Evolutionary conservation across 345 rosid genomes (phyloP).

Genomic region (Melaleuca alternifolia): DNA sequence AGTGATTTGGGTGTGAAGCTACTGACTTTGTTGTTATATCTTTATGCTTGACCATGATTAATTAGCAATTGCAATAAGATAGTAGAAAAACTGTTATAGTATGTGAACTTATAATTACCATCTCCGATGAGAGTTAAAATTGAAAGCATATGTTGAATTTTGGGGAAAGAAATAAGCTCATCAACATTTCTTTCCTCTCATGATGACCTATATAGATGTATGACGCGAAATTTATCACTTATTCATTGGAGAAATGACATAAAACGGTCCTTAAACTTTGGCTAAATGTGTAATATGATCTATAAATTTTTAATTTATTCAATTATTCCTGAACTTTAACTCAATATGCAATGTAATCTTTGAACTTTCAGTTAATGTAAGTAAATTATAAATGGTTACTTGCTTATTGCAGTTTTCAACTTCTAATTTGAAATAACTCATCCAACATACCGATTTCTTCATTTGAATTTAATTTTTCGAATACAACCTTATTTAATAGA

Average conservation of each 20-base stretch:
- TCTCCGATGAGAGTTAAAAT: not conserved
- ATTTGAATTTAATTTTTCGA: not conserved
- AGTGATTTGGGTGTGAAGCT: not conserved
- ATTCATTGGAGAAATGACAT: not conserved
- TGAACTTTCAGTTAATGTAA: not conserved
- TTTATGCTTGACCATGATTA: not conserved
- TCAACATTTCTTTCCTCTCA: not conserved
- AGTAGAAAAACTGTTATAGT: not conserved
- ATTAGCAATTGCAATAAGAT: not conserved
- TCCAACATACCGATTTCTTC: not conserved
- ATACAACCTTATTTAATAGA: not conserved
- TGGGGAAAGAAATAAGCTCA: not conserved
- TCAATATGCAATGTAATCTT: too few species aligned
- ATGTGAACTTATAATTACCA: not conserved
- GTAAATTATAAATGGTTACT: not conserved
- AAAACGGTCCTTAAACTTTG: too few species aligned
- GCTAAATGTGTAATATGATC: too few species aligned
- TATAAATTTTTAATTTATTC: too few species aligned
- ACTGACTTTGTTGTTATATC: not conserved
- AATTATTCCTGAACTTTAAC: too few species aligned
- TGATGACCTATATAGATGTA: not conserved
- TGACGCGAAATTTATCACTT: not conserved
- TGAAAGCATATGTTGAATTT: not conserved
- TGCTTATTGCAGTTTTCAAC: not conserved
- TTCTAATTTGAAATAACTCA: not conserved